Conservation (phyloP, 345 rosid genomes). For the Cochlearia excelsa region DNA sequence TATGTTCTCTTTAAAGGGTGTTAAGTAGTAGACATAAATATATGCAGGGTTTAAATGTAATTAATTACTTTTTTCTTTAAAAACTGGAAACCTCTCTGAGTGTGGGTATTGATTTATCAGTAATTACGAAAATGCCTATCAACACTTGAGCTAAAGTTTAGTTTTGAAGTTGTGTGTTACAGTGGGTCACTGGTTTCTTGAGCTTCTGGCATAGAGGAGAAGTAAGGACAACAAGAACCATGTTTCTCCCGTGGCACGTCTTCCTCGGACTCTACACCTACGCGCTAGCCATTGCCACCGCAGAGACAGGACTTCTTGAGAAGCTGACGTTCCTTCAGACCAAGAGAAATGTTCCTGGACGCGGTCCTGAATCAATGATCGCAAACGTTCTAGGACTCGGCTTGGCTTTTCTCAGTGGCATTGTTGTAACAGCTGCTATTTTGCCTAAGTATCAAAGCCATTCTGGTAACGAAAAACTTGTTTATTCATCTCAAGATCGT, state of each 20-base stretch:
- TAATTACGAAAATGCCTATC: slow-evolving; percentile 1
- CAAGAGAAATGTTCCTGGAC: slow-evolving; percentile 42
- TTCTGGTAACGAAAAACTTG: slow-evolving; percentile 35
- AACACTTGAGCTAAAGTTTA: neutral
- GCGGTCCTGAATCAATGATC: slow-evolving; percentile 59
- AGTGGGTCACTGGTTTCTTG: slow-evolving; percentile 88
- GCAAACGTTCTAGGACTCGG: slow-evolving; percentile 68
- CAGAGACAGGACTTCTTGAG: slow-evolving; percentile 85
- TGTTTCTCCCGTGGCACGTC: slow-evolving; percentile 83
- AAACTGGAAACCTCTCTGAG: neutral
- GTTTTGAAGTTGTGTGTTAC: slow-evolving; percentile 21
- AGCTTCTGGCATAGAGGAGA: slow-evolving; percentile 90
- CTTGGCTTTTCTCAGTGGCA: slow-evolving; percentile 64
- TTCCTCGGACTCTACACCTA: slow-evolving; percentile 87
- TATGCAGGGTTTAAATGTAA: neutral
- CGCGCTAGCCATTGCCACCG: slow-evolving; percentile 77
- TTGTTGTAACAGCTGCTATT: slow-evolving; percentile 60
- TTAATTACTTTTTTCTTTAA: neutral
- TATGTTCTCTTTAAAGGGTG: slow-evolving; percentile 1
- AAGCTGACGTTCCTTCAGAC: slow-evolving; percentile 68
- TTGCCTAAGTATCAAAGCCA: slow-evolving; percentile 50
- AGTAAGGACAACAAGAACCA: slow-evolving; percentile 48
- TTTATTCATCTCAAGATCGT: slow-evolving; percentile 43
- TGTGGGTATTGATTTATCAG: neutral
- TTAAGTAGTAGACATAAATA: neutral